Evolutionary conservation across 2,329 filamentous ascomycete genomes (phyloP).

Genomic region (Sclerotinia subarctica): DNA sequence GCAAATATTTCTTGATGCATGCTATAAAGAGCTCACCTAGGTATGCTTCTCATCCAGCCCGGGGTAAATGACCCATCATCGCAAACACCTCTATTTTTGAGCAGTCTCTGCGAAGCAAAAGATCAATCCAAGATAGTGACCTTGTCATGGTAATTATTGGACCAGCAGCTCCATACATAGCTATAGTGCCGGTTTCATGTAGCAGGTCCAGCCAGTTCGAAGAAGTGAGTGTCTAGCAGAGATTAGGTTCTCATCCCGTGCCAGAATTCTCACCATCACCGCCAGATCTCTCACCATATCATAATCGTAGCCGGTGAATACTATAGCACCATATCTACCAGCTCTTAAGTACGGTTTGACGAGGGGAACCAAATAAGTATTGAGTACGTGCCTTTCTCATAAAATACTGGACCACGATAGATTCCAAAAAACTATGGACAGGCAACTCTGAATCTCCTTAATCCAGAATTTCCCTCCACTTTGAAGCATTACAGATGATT

Average conservation of each 20-base stretch:
- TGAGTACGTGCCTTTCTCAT: too few relatives aligned
- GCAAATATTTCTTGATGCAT: too few relatives aligned
- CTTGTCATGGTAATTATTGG: background rate
- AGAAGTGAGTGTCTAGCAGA: background rate
- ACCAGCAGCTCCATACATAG: background rate
- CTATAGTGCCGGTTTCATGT: background rate
- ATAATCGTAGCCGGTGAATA: background rate
- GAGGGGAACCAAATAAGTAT: too few relatives aligned
- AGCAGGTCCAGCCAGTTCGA: too few relatives aligned
- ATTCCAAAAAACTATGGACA: background rate
- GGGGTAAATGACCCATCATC: background rate
- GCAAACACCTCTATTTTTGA: background rate
- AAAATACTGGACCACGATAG: too few relatives aligned
- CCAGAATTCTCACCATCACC: background rate
- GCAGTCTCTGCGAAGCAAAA: too few relatives aligned
- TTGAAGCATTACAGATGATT: too few relatives aligned
- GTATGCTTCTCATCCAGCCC: background rate
- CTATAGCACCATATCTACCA: background rate
- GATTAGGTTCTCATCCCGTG: background rate
- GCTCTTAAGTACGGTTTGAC: too few relatives aligned
- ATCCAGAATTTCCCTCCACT: background rate
- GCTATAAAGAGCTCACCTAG: too few relatives aligned
- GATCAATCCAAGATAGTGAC: background rate
- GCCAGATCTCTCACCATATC: background rate
- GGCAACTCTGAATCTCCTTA: background rate